Base-by-base conservation (phyloP, 139 green algal species). In the Penium margaritaceum region DNA sequence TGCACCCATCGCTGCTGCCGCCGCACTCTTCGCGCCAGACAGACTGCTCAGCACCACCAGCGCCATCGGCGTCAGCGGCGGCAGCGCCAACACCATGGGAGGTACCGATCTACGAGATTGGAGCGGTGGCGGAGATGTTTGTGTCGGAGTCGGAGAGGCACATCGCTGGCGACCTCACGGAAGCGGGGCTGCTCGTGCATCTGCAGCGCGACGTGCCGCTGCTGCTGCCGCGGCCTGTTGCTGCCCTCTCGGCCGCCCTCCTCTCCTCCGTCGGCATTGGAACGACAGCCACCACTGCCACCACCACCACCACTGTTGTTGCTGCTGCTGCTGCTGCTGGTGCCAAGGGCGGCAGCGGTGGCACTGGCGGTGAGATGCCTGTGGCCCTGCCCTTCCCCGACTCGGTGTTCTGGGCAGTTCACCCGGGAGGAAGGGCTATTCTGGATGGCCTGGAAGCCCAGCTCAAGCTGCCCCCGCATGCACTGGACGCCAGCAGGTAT, bases 401-500 rank as follows among this genome's bases (percentile, higher is more conserved):
- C n/a, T n/a, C n/a, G n/a, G n/a, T n/a, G 15, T 66, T 66, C 30
- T 66, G 58, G 58, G 58, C 58, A 6, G 58, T 66, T 19, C 58
- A 66, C 6, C 58, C 58, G 15, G 58, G 58, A 15, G 58, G 58
- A 4, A 24, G 32, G 14, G 58, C 58, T 19, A 66, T 66, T 39
- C 30, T 66, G 58, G 58, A 66, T 29, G 58, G 9, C 6, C 17
- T 66, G 17, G 24, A 66, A 29, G 27, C 27, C 7, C 30, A 39
- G 0, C 17, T 38, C 24, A 19, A 30, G 30, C 24, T 66, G 33
- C 34, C 34, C 24, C 27, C n/a, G 32, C 9, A 41, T 39, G 32
- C 32, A 3, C 58, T 66, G 3, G 24, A 7, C 24, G 32, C 58
- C 21, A 66, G 58, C 58, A 66, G 58, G 58, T 66, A 7, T n/a